Evolutionary conservation across 805 yeast genomes (phyloP).

Genomic region (Suhomyces kilbournensis): DNA sequence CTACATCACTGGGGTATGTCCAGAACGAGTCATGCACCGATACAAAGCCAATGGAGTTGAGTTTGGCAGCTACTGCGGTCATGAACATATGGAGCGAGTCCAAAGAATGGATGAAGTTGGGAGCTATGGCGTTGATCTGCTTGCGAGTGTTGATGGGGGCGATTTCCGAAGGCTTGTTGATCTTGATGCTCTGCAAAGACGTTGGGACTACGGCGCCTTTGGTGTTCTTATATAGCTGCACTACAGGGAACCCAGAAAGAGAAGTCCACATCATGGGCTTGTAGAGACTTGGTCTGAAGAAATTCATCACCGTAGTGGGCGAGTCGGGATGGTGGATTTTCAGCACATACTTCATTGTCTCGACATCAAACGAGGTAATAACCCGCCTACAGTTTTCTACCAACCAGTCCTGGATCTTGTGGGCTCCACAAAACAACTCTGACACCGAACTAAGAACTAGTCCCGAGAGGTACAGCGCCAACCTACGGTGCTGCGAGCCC

Average conservation of each 20-base stretch:
- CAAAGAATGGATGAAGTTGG: conserved; percentile 42
- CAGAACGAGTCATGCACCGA: conserved; percentile 45
- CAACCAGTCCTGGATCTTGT: conserved; percentile 35
- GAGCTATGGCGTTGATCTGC: conserved; percentile 39
- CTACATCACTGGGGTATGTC: conserved; percentile 37
- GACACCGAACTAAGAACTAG: conserved; percentile 24
- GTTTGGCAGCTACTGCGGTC: conserved; percentile 28
- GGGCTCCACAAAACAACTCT: conserved; percentile 33
- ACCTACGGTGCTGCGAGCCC: not conserved
- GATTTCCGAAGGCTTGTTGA: conserved; percentile 16
- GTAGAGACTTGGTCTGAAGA: conserved; percentile 18
- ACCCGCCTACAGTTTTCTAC: conserved; percentile 28
- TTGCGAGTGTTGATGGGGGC: conserved; percentile 26
- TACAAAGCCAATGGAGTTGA: conserved; percentile 25
- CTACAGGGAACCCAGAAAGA: conserved; percentile 38
- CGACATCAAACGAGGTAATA: conserved; percentile 21
- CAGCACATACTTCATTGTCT: conserved; percentile 9
- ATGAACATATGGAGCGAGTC: conserved; percentile 40
- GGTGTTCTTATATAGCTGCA: conserved; percentile 31
- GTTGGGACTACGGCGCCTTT: conserved; percentile 15
- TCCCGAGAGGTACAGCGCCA: conserved; percentile 18
- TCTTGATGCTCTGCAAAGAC: conserved; percentile 20
- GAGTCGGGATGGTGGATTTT: not conserved
- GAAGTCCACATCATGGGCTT: conserved; percentile 44
- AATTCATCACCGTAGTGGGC: conserved; percentile 8